phyloP scores from a whole-genome alignment of 140 eudicot species.

The Oenanthe javanica region DNA sequence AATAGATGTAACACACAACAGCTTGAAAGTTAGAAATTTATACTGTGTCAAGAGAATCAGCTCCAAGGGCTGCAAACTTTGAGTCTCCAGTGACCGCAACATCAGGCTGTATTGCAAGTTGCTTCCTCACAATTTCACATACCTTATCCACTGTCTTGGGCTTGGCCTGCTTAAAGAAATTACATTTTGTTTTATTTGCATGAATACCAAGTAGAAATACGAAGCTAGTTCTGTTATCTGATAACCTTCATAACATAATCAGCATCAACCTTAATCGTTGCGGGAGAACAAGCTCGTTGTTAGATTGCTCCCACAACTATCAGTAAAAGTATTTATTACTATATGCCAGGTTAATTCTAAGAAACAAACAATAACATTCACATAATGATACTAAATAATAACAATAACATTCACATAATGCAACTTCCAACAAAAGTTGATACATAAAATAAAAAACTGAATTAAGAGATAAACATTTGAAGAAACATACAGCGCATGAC shows the following conservation, averaged over 20 bases:
- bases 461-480: not conserved
- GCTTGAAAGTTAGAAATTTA: not conserved
- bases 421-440: not conserved
- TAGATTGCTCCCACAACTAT: not conserved
- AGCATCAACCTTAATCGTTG: not conserved
- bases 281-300: not conserved
- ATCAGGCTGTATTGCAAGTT: no score
- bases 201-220: not conserved
- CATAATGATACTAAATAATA: not conserved
- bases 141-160: no score
- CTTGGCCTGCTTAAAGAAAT: no score
- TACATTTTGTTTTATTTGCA: not conserved
- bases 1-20: not conserved
- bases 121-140: no score
- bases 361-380: not conserved
- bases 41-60: constrained; percentile 19
- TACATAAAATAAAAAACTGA: not conserved
- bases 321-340: not conserved
- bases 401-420: not conserved
- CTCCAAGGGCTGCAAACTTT: no score
- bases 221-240: not conserved
- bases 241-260: not conserved
- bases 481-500: constrained; percentile 53
- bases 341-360: not conserved
- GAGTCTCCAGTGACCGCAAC: no score